Conservation (phyloP, 176 grass and related monocot genomes). For the Otatea glauca region DNA sequence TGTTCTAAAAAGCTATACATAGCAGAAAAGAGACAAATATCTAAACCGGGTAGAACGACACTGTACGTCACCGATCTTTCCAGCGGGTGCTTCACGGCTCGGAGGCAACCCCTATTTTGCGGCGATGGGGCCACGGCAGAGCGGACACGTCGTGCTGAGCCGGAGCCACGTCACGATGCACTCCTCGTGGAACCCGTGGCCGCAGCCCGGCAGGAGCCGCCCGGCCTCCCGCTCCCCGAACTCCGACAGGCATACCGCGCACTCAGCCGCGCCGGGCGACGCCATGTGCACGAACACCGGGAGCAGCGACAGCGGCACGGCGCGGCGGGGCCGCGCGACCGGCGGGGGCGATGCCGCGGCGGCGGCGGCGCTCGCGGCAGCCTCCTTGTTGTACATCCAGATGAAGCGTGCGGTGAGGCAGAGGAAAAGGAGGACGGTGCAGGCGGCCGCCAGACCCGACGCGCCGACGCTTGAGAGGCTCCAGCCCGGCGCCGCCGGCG, state of each 20-base stretch:
- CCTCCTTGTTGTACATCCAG: slow-evolving; percentile 27
- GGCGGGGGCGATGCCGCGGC: neutral
- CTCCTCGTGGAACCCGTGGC: slow-evolving; percentile 48
- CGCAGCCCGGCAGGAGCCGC: slow-evolving; percentile 43
- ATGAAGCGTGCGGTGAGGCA: slow-evolving; percentile 39
- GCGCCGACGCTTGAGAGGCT: neutral
- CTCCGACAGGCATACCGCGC: slow-evolving; percentile 53
- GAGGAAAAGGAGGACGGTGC: slow-evolving; percentile 39
- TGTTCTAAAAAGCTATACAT: neutral
- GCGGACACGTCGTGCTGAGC: slow-evolving; percentile 41
- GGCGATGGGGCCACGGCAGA: slow-evolving; percentile 36
- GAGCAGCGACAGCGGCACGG: slow-evolving; percentile 2
- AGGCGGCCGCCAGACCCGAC: slow-evolving; percentile 24
- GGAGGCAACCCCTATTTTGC: neutral
- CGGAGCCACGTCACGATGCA: slow-evolving; percentile 54
- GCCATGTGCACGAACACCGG: slow-evolving; percentile 34
- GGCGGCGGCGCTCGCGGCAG: neutral
- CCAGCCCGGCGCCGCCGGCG: neutral
- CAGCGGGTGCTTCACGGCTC: neutral
- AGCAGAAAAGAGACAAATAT: too few species aligned
- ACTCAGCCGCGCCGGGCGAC: slow-evolving; percentile 11
- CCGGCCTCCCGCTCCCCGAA: slow-evolving; percentile 28
- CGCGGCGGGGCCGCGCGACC: neutral
- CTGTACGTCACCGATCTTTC: too few species aligned
- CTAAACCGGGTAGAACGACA: neutral